These are phyloP conservation scores for Heliosperma pusillum DNA, from an alignment of 148 eudicot genomes.

Conservation along the genomic window DNA sequence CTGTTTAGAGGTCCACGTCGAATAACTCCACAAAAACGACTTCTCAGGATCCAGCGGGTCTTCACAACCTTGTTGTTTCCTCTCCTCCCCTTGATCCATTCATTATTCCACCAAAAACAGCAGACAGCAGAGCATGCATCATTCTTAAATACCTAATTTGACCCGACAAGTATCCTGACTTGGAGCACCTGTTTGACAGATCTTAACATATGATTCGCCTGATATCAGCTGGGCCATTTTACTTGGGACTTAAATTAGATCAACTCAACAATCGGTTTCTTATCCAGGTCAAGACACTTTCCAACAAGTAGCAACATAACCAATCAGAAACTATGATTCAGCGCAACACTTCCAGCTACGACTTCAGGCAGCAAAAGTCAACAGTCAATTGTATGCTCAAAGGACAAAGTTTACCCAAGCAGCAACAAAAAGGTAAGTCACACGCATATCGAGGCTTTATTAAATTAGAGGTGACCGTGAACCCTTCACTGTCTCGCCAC, in stretches of 20 bases:
- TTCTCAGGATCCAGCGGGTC: background rate
- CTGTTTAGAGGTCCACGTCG: background rate
- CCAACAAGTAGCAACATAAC: slow-evolving; percentile 4
- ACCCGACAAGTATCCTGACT: background rate
- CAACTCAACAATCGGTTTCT: no score
- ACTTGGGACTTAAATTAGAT: no score
- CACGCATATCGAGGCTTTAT: background rate
- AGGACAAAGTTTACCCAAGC: background rate
- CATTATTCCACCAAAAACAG: no score
- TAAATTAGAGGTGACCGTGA: slow-evolving; percentile 12
- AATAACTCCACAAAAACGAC: no score
- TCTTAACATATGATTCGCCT: no score
- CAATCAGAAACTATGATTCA: background rate
- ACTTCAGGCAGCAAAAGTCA: background rate
- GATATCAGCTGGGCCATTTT: no score
- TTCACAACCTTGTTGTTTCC: background rate
- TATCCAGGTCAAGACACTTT: background rate
- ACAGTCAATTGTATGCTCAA: background rate
- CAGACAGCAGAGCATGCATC: no score
- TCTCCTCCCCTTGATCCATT: no score
- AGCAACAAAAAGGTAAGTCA: background rate
- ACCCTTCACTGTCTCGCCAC: slow-evolving; percentile 43
- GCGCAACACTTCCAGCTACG: background rate
- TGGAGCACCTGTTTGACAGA: no score
- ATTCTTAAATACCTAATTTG: background rate